Base-by-base conservation (phyloP, 495 filamentous ascomycete species). In the Tricharina praecox region DNA sequence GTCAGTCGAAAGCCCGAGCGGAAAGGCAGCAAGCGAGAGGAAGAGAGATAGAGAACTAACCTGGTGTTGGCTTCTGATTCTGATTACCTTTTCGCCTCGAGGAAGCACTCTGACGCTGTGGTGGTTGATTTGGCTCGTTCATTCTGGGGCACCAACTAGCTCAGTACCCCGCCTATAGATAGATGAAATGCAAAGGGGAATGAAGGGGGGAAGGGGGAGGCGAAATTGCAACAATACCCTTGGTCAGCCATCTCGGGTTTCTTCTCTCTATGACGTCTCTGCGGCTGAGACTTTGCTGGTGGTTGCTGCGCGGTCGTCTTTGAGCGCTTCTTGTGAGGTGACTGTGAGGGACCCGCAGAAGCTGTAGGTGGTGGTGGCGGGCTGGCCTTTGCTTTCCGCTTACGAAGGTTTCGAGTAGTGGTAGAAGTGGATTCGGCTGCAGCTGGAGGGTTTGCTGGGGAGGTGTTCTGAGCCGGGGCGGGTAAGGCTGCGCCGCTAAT, bases 361-460 rank as follows among this genome's bases (percentile, higher is more conserved):
- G 48, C 0, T 46, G 24, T 20, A 18, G 40, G 40, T 15, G 37
- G 20, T 15, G 37, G 15, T 24, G 24, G 21, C 13, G 40, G 13
- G 23, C 2, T 43, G 11, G 13, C 18, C 24, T 18, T 24, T 15
- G 44, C 40, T 35, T 59, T 59, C 39, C 56, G 56, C 46, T 59
- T 59, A 28, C 52, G 55, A 36, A 49, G 52, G 21, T 40, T 20
- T 37, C 54, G 59, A 16, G 50, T 46, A 36, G 55, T 39, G 19
- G 49, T 45, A 18, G 51, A 46, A 16, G 56, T 23, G 32, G 54
- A 38, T 41, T 44, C 35, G 34, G 53, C 41, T 36, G 53, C 36
- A 36, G 49, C 51, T 34, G 48, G 19, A 11, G 18, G 21, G 4
- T 20, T 48, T 23, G 45, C 7, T 24, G 45, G 35, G 33, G 45